Evolutionary conservation across 2,329 filamentous ascomycete genomes (phyloP).

Genomic region (Arthrobotrys sphaeroides): DNA sequence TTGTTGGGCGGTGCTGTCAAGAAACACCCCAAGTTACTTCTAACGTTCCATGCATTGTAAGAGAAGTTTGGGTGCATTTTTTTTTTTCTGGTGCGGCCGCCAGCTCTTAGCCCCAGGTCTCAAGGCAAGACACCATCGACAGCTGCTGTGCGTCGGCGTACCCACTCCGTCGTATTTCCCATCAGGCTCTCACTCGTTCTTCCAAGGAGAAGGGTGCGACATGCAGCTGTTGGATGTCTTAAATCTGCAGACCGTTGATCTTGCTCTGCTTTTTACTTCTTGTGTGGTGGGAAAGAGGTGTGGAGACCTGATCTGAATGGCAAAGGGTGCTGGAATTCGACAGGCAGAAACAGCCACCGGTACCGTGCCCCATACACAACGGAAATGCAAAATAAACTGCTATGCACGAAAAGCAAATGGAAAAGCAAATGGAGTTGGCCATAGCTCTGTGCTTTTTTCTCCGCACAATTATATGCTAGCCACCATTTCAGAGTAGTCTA

Average conservation of each 20-base stretch:
- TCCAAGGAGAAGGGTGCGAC: constrained; percentile 36
- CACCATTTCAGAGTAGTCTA: background rate
- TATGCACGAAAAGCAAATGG: background rate
- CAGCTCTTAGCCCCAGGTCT: constrained; percentile 14
- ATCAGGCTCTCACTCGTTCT: constrained; percentile 4
- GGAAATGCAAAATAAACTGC: background rate
- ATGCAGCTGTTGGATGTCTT: constrained; percentile 42
- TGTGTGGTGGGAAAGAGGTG: background rate
- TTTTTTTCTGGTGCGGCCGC: background rate
- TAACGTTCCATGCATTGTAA: constrained; percentile 24
- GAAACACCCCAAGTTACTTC: constrained; percentile 3
- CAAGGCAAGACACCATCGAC: constrained; percentile 33
- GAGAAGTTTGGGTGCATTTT: background rate
- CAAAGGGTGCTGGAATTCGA: background rate
- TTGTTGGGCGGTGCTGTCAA: constrained; percentile 12
- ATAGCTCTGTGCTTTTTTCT: background rate
- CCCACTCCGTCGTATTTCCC: constrained; percentile 18
- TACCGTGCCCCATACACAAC: constrained; percentile 7
- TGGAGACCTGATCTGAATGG: constrained; percentile 24
- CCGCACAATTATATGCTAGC: background rate
- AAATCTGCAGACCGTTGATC: constrained; percentile 30
- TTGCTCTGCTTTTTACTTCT: background rate
- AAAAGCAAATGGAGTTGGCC: background rate
- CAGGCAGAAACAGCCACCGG: constrained; percentile 20
- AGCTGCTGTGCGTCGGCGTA: background rate